Conservation (phyloP, 352 stramenopile genomes). For the Phytophthora aleatoria region DNA sequence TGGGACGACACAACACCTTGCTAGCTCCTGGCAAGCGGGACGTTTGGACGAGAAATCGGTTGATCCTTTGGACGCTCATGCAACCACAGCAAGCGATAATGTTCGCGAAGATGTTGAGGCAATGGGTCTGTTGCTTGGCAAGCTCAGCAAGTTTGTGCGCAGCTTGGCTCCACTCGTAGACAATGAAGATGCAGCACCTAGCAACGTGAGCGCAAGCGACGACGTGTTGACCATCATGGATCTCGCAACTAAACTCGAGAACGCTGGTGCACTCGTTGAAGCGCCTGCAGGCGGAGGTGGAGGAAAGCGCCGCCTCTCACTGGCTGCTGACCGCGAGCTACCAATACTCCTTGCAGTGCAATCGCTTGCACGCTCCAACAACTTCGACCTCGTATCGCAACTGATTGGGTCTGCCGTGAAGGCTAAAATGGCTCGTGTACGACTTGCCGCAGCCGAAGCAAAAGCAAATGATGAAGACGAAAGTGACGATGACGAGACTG, state of each 20-base stretch:
- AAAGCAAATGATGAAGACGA: conserved; percentile 20
- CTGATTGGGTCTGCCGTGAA: conserved; percentile 20
- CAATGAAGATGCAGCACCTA: conserved; percentile 17
- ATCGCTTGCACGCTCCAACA: conserved; percentile 39
- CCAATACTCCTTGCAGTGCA: conserved; percentile 48
- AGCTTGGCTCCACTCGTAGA: conserved; percentile 53
- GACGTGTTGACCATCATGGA: conserved; percentile 55
- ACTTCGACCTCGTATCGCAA: conserved; percentile 35
- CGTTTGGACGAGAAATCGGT: conserved; percentile 14
- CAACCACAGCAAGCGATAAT: conserved; percentile 1
- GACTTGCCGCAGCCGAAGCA: conserved; percentile 6
- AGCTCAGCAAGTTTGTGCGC: conserved; percentile 67
- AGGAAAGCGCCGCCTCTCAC: conserved; percentile 31
- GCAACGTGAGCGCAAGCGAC: conserved; percentile 20
- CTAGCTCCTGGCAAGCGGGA: conserved; percentile 16
- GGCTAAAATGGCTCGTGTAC: conserved; percentile 15
- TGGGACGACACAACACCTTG: conserved; percentile 13
- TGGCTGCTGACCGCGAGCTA: conserved; percentile 36
- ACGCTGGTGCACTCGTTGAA: conserved; percentile 19
- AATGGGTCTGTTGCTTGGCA: conserved; percentile 47
- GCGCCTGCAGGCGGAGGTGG: not conserved
- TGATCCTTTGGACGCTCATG: not conserved
- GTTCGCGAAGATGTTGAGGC: conserved; percentile 46
- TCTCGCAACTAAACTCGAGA: conserved; percentile 62
- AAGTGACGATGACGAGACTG: conserved; percentile 4